Evolutionary conservation across 495 filamentous ascomycete genomes (phyloP).

Genomic region (Tuber melanosporum): DNA sequence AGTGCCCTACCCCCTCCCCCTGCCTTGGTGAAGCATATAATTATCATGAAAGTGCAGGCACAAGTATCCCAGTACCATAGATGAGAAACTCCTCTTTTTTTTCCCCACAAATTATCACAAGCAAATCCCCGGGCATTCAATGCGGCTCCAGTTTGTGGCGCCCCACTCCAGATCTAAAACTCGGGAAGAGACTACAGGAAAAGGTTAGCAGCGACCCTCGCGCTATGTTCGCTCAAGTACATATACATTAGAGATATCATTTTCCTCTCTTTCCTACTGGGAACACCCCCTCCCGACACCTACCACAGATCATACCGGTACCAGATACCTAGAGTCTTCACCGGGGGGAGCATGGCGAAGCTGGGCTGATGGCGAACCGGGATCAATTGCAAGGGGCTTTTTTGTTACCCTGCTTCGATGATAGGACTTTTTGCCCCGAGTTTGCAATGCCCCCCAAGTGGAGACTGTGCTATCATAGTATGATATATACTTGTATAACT

Average conservation of each 20-base stretch:
- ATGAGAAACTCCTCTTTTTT: not conserved
- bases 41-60: not conserved
- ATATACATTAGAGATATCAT: no score
- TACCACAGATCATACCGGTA: no score
- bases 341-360: no score
- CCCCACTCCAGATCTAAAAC: not conserved
- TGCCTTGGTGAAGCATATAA: not conserved
- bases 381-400: no score
- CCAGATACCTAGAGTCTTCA: no score
- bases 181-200: not conserved
- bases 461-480: no score
- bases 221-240: not conserved
- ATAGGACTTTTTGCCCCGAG: no score
- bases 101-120: not conserved
- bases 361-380: no score
- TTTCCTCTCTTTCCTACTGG: no score
- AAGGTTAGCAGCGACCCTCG: slow-evolving; percentile 1
- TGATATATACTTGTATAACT: not conserved
- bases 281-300: no score
- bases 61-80: not conserved
- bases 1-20: not conserved
- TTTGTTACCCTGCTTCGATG: no score
- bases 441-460: no score
- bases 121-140: not conserved
- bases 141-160: not conserved